phyloP scores from a whole-genome alignment of 345 rosid species.

The Toxicodendron radicans region DNA sequence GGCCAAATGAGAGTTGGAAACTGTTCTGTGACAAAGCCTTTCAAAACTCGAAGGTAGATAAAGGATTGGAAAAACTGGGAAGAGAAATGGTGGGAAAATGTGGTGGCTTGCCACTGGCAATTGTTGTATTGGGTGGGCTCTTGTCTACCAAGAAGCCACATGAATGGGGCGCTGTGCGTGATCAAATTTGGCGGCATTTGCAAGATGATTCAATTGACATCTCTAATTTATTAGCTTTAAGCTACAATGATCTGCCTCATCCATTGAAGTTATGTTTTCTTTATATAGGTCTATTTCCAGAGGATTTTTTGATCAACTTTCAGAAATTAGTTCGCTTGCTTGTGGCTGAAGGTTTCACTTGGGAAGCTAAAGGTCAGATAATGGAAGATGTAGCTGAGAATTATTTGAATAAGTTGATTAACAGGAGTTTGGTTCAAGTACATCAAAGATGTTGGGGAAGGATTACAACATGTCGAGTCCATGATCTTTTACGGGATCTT shows the following conservation, averaged over 20 bases:
- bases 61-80: background rate
- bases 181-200: slow-evolving; percentile 6
- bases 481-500: slow-evolving; percentile 7
- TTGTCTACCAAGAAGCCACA: background rate
- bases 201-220: background rate
- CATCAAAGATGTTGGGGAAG: background rate
- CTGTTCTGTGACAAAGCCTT: slow-evolving; percentile 22
- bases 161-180: background rate
- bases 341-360: background rate
- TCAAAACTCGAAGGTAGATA: background rate
- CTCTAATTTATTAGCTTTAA: background rate
- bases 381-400: no score
- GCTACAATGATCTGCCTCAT: slow-evolving; percentile 1
- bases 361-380: no score
- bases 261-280: slow-evolving; percentile 11
- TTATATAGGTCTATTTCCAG: background rate
- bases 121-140: background rate
- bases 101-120: background rate
- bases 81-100: slow-evolving; percentile 8
- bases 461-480: background rate
- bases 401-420: no score
- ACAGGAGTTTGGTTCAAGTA: slow-evolving; percentile 6
- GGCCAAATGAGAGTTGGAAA: slow-evolving; percentile 19
- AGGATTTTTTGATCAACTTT: background rate
- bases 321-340: background rate